A percentile compares a stretch with the other conserved stretches of the same genome.
Evolutionary conservation across 371 early-diverging fungal genomes (phyloP).

Genomic region (Circinella umbellata): DNA sequence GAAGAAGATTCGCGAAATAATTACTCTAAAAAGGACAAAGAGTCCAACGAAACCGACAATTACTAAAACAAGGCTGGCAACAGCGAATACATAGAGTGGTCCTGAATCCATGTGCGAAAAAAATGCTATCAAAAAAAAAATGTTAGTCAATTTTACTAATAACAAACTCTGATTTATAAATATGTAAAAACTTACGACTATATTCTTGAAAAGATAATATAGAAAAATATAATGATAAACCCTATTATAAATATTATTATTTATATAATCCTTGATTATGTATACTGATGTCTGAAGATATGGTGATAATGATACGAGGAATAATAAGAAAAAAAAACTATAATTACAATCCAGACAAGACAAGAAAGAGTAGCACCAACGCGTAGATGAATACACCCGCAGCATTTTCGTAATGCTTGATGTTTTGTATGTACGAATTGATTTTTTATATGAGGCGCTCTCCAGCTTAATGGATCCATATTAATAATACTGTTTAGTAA

Average conservation of each 20-base stretch:
- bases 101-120: conserved; percentile 37
- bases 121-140: conserved; percentile 35
- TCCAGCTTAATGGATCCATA: conserved; percentile 1
- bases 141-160: neutral
- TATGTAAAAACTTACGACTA: conserved; percentile 43
- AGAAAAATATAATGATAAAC: conserved; percentile 51
- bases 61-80: conserved; percentile 40
- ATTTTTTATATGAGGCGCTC: conserved; percentile 17
- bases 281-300: neutral
- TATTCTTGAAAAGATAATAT: conserved; percentile 46
- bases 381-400: conserved; percentile 55
- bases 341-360: conserved; percentile 47
- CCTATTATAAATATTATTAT: conserved; percentile 20
- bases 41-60: conserved; percentile 36
- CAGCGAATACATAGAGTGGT: conserved; percentile 45
- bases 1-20: neutral
- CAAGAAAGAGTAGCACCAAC: conserved; percentile 42
- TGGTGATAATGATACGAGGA: neutral
- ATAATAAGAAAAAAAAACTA: neutral
- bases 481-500: neutral
- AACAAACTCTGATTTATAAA: too few species aligned
- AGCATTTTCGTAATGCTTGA: conserved; percentile 43
- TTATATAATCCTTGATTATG: neutral
- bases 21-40: conserved; percentile 37
- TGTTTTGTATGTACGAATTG: conserved; percentile 25